Evolutionary conservation across 2,329 filamentous ascomycete genomes (phyloP), one percentile per base, ranked within the genome.

Genomic region (Daldinia eschscholtzii): DNA sequence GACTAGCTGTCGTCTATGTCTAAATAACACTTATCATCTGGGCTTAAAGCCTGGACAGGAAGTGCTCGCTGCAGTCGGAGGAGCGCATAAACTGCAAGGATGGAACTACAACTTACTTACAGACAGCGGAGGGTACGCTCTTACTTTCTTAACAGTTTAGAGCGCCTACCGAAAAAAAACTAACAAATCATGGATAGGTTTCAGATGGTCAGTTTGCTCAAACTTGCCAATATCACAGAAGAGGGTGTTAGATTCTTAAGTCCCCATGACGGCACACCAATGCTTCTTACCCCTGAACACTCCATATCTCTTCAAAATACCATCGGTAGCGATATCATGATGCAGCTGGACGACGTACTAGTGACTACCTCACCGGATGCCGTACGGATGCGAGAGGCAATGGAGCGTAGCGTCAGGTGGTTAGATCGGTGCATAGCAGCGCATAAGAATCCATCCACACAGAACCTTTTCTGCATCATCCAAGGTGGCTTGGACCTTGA

Each of bases 391-490:
- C 89, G 91, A 69, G 93, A 97, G 80, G 96, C 96, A 57, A 98
- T 98, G 94, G 88, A 96, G 77, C 91, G 96, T 62, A 97, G 93
- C 61, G 89, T 99, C 6, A 89, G 97, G 42, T 99, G 97, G 97
- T 87, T 99, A 5, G 97, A 99, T 81, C 89, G 96, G 61, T 99
- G 96, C 80, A 95, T 98, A 44, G 89, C 90, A 10, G 94, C 94
- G 4, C 97, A 99, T 84, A 89, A 90, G 77, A 92, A 94, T 64
- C 93, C 94, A 0, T 87, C 91, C 33, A 86, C 85, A 1, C 96
- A 99, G 80, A 99, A 98, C 76, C 86, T 99, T 5, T 99, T 99
- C 81, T 99, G 97, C 81, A 99, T 99, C 77, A 98, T 99, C 73
- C 96, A 99, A 81, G 96, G 96, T 68, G 96, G 96, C 0, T 84